Evolutionary conservation across 2,329 filamentous ascomycete species (phyloP), one percentile per base, ranked within the genome.

Genomic region (Fusarium multiceps): DNA sequence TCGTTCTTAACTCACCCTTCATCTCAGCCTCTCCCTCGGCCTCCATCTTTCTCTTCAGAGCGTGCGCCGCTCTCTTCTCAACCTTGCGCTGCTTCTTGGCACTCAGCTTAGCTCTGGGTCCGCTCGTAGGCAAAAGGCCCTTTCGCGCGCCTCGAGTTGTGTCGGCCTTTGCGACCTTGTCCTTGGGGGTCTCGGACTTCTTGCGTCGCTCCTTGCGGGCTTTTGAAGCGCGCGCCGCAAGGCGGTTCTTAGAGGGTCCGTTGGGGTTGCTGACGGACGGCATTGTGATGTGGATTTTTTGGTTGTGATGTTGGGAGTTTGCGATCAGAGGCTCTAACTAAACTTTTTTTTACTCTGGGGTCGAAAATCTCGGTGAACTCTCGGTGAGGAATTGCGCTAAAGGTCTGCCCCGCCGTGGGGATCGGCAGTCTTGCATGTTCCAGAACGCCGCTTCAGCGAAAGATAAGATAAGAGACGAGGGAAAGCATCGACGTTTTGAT

Each of bases 181-280:
- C 74, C 68, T 79, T 79, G 62, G 76, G 78, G 48, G 77, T 74
- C 55, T 79, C 78, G 40, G 73, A 78, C 56, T 77, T 76, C 79
- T 86, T 82, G 74, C 82, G 82, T 62, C 78, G 77, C 49, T 78
- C 74, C 68, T 85, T 85, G 55, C 81, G 82, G 42, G 80, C 78
- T 68, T 79, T 83, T 55, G 83, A 80, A 21, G 82, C 80, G 64
- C 81, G 80, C 37, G 84, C 84, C 20, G 80, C 80, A 41, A 85
- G 78, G 16, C 86, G 83, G 81, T 87, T 87, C 74, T 84, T 84
- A 55, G 85, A 88, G 12, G 82, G 82, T 48, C 81, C 82, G 82
- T 89, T 89, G 74, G 86, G 87, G 80, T 88, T 89, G 69, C 85
- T 85, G 72, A 87, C 83, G 49, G 86, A 88, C 18, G 84, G 82